phyloP scores from a whole-genome alignment of 2,329 filamentous ascomycete genomes.

The Calonectria pteridis region DNA sequence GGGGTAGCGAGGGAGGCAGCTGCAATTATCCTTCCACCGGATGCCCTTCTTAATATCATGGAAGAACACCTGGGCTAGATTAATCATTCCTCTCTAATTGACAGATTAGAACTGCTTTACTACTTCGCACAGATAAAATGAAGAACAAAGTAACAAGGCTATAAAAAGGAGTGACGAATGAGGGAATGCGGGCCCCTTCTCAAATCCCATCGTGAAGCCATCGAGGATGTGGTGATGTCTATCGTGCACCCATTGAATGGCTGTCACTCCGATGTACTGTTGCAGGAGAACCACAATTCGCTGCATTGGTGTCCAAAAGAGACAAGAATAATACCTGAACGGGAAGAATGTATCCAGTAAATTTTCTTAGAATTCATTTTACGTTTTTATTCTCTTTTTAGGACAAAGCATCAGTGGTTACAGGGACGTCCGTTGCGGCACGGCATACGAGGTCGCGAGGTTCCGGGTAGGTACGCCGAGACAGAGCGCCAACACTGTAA shows the following conservation, averaged over 20 bases:
- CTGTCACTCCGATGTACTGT: too few species aligned
- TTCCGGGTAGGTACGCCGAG: too few species aligned
- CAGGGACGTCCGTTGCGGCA: too few species aligned
- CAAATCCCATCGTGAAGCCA: neutral
- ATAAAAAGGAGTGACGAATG: neutral
- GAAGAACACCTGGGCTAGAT: neutral
- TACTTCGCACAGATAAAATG: neutral
- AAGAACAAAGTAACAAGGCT: neutral
- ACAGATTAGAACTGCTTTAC: neutral
- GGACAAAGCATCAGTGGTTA: too few species aligned
- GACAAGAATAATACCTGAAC: too few species aligned
- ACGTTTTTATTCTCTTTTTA: too few species aligned
- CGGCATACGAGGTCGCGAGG: too few species aligned
- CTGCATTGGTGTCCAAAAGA: too few species aligned
- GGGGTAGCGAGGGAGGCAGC: constrained; percentile 50
- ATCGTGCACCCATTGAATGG: neutral
- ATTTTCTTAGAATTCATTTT: too few species aligned
- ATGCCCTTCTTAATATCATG: constrained; percentile 57
- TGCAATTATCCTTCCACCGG: constrained; percentile 29
- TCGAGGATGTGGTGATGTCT: neutral
- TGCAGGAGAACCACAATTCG: too few species aligned
- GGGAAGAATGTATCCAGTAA: too few species aligned
- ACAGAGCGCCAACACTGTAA: too few species aligned
- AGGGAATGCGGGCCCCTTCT: neutral
- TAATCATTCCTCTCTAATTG: neutral